phyloP scores from a whole-genome alignment of 345 rosid species.

The Hibiscus syriacus region DNA sequence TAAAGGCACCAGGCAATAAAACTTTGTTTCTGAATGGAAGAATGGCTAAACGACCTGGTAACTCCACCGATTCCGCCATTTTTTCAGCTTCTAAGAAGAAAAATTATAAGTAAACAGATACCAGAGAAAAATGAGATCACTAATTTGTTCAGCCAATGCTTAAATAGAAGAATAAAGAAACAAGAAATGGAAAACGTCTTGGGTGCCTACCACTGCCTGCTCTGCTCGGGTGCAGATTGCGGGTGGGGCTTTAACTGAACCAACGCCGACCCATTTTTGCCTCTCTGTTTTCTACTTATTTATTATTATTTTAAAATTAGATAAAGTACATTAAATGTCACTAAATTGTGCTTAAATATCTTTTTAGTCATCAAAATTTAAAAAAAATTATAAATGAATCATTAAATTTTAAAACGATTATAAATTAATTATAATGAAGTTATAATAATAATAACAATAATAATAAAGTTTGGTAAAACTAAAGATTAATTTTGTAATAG shows the following conservation, averaged over 20 bases:
- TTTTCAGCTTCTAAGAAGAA: not conserved
- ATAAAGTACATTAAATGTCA: not conserved
- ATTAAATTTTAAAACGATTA: too few relatives aligned
- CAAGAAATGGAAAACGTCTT: not conserved
- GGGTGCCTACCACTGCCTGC: not conserved
- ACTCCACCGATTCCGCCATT: slow-evolving; percentile 92
- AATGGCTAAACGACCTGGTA: slow-evolving; percentile 85
- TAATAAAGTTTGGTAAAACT: too few relatives aligned
- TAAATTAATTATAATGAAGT: too few relatives aligned
- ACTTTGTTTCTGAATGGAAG: slow-evolving; percentile 98
- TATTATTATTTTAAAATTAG: not conserved
- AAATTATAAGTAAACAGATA: not conserved
- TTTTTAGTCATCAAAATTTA: not conserved
- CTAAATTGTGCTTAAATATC: not conserved
- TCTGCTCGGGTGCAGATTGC: not conserved
- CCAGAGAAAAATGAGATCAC: not conserved
- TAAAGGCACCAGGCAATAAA: slow-evolving; percentile 94
- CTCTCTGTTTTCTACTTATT: not conserved
- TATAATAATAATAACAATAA: too few relatives aligned
- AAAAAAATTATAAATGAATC: too few relatives aligned
- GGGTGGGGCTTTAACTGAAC: not conserved
- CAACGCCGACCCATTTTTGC: not conserved
- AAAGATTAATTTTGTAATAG: too few relatives aligned
- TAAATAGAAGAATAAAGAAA: not conserved
- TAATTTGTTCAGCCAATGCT: not conserved